A percentile compares a stretch with the other conserved stretches of the same genome.
These are phyloP conservation scores for Thinopyrum elongatum DNA, from an alignment of 176 grass and related monocot genomes.

Conservation along the genomic window DNA sequence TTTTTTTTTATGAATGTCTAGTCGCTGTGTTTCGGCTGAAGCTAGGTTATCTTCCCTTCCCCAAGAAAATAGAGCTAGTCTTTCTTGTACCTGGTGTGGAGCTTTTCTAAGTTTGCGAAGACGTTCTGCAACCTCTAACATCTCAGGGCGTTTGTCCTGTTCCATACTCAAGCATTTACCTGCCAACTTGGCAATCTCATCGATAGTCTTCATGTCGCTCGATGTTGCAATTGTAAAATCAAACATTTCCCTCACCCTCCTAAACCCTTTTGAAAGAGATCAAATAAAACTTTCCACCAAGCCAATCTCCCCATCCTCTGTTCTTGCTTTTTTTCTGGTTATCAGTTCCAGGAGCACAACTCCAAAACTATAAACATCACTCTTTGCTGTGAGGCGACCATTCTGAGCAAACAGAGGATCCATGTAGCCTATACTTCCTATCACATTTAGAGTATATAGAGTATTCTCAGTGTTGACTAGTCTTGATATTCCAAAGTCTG, in stretches of 20 bases:
- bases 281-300: background rate
- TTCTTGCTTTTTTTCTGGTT: background rate
- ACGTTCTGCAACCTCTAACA: background rate
- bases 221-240: background rate
- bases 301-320: background rate
- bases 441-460: background rate
- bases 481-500: slow-evolving; percentile 34
- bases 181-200: background rate
- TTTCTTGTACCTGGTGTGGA: background rate
- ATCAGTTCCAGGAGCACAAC: background rate
- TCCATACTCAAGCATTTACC: slow-evolving; percentile 14
- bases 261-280: background rate
- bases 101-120: background rate
- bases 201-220: background rate
- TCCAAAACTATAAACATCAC: slow-evolving; percentile 4
- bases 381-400: background rate
- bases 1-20: no score
- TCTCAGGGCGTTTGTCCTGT: background rate
- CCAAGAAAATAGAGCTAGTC: background rate
- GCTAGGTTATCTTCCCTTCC: background rate
- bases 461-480: background rate
- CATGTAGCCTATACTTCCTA: slow-evolving; percentile 10
- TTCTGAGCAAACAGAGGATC: background rate
- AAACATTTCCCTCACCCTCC: background rate
- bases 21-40: background rate